phyloP scores from a whole-genome alignment of 2,329 filamentous ascomycete species.

The Pseudopyrenochaeta lycopersici region DNA sequence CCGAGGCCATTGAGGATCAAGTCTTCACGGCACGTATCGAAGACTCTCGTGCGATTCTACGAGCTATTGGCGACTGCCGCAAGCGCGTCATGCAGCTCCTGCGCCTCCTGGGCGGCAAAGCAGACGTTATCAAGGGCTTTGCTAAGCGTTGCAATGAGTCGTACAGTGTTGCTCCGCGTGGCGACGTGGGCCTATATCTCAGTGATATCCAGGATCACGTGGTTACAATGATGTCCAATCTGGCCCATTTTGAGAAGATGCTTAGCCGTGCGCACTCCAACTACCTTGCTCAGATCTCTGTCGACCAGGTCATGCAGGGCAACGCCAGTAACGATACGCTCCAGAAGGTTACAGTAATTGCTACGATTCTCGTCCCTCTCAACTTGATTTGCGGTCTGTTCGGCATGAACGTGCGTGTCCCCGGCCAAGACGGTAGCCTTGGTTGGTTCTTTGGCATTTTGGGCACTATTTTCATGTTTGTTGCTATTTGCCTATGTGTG shows the following conservation, averaged over 20 bases:
- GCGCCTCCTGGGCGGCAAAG: slow-evolving; percentile 92
- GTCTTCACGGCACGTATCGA: slow-evolving; percentile 92
- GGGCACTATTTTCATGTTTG: slow-evolving; percentile 61
- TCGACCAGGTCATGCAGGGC: slow-evolving; percentile 88
- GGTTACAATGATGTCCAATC: slow-evolving; percentile 97
- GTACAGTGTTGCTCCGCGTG: slow-evolving; percentile 92
- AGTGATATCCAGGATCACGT: slow-evolving; percentile 99
- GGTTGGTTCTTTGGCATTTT: slow-evolving; percentile 70
- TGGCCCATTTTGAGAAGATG: slow-evolving; percentile 98
- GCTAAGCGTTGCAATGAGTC: slow-evolving; percentile 99
- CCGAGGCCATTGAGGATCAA: slow-evolving; percentile 92
- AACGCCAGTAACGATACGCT: slow-evolving; percentile 88
- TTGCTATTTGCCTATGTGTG: slow-evolving; percentile 48
- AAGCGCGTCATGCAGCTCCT: slow-evolving; percentile 95
- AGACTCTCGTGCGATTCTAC: slow-evolving; percentile 86
- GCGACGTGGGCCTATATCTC: slow-evolving; percentile 95
- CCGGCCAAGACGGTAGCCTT: slow-evolving; percentile 63
- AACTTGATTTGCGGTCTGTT: slow-evolving; percentile 90
- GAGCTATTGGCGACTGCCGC: slow-evolving; percentile 86
- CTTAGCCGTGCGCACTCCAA: slow-evolving; percentile 93
- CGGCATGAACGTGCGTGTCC: slow-evolving; percentile 86
- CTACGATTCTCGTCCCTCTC: slow-evolving; percentile 93
- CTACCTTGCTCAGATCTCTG: slow-evolving; percentile 92
- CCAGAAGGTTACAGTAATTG: slow-evolving; percentile 93
- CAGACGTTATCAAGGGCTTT: slow-evolving; percentile 97